Evolutionary conservation across 495 filamentous ascomycete species (phyloP), one percentile per base, ranked within the genome.

Genomic region (Cudoniella acicularis): DNA sequence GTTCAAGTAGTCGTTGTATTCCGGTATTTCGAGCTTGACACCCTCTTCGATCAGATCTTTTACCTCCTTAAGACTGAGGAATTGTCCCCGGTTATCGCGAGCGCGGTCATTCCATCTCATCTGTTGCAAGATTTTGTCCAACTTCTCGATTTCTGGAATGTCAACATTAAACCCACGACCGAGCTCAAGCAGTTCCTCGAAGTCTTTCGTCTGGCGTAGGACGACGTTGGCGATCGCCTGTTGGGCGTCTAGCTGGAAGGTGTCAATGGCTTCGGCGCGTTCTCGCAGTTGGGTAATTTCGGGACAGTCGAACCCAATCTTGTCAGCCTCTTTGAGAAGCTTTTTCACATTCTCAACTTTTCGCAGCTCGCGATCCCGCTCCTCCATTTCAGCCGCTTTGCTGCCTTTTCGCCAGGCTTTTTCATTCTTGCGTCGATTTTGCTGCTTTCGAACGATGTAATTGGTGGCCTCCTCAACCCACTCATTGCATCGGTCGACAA

Each of bases 401-500:
- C 78, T 71, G 26, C 87, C 84, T 70, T 83, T 88, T 58, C 85
- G 83, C 90, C 90, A 96, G 27, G 83, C 87, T 69, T 93, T 95
- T 67, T 97, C 92, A 72, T 89, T 97, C 75, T 99, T 99, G 59
- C 94, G 91, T 65, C 94, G 88, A 71, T 96, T 96, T 73, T 97
- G 93, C 75, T 98, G 94, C 76, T 99, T 99, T 50, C 94, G 88
- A 60, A 92, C 92, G 64, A 93, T 96, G 79, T 94, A 99, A 70
- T 91, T 96, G 62, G 88, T 91, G 57, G 94, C 94, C 74, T 97
- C 93, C 62, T 99, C 94, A 62, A 97, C 91, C 90, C 95, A 96
- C 71, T 96, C 92, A 73, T 96, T 94, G 76, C 92, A 96, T 64
- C 88, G 86, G 64, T 95, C 90, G 71, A 98, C 94, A 76, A 93